A percentile compares a stretch with the other conserved stretches of the same genome.
Evolutionary conservation across 2,329 filamentous ascomycete species (phyloP).

Genomic region (Calonectria multiphialidica): DNA sequence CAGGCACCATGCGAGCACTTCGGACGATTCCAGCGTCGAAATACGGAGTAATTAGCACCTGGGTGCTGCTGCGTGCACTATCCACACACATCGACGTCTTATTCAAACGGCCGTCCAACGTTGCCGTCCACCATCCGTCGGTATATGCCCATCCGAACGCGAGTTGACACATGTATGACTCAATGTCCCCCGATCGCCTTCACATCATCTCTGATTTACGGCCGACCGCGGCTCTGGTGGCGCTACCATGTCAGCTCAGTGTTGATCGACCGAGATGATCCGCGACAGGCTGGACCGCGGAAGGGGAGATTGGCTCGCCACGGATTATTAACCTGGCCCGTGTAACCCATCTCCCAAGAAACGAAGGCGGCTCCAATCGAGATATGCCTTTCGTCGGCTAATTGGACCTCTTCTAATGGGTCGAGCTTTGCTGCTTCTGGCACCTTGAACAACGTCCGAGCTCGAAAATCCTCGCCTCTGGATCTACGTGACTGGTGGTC

Average conservation of each 20-base stretch:
- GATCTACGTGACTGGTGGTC: conserved; percentile 4
- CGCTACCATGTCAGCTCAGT: conserved; percentile 6
- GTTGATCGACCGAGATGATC: conserved; percentile 13
- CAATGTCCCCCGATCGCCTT: not conserved
- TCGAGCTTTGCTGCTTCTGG: conserved; percentile 10
- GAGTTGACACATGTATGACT: not conserved
- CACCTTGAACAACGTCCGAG: conserved; percentile 8
- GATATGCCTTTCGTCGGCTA: conserved; percentile 19
- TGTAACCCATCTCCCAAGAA: conserved; percentile 23
- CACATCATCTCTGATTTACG: not conserved
- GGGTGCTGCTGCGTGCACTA: not conserved
- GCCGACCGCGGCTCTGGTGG: not conserved
- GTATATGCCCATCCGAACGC: no score
- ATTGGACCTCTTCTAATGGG: conserved; percentile 19
- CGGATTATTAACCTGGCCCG: conserved; percentile 5
- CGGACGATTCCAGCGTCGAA: not conserved
- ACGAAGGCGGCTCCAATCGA: conserved; percentile 17
- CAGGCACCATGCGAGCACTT: conserved; percentile 11
- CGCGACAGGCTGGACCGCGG: conserved; percentile 2
- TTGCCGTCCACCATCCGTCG: not conserved
- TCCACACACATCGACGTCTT: not conserved
- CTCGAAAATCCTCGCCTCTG: conserved; percentile 5
- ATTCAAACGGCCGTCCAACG: not conserved
- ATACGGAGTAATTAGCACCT: conserved; percentile 10
- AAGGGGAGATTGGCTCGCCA: conserved; percentile 13